Percentiles rank a stretch among this genome's conserved stretches.
These are phyloP conservation scores for Brassica cretica DNA, from an alignment of 345 rosid species.

Conservation along the genomic window DNA sequence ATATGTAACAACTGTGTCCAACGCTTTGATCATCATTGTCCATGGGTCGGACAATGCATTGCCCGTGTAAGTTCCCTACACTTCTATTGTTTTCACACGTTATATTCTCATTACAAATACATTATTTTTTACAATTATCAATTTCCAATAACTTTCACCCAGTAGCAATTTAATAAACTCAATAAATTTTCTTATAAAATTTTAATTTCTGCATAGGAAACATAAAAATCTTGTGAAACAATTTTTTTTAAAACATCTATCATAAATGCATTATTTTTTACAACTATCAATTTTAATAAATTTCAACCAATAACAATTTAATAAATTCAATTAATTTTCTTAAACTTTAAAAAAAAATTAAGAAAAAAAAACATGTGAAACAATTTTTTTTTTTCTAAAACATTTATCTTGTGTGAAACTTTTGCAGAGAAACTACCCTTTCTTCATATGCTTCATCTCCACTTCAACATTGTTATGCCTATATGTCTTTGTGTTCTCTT, in stretches of 20 bases:
- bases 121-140: neutral
- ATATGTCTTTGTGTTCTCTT: constrained; percentile 79
- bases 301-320: too few species aligned
- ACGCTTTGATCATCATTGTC: constrained; percentile 96
- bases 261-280: neutral
- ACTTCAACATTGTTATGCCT: constrained; percentile 73
- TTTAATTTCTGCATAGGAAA: neutral
- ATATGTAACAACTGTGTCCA: constrained; percentile 92
- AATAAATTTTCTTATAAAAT: too few species aligned
- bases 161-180: too few species aligned
- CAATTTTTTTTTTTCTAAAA: too few species aligned
- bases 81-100: neutral
- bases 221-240: neutral
- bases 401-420: neutral
- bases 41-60: constrained; percentile 99
- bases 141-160: neutral
- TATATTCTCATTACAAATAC: too few species aligned
- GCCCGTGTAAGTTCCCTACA: constrained; percentile 60
- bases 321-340: too few species aligned
- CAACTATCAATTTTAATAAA: too few species aligned
- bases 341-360: too few species aligned
- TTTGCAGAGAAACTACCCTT: constrained; percentile 90
- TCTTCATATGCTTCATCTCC: constrained; percentile 84
- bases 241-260: too few species aligned
- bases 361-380: too few species aligned